Base-by-base conservation (phyloP, 208 protist species). In the Trypanosoma cruzi region DNA sequence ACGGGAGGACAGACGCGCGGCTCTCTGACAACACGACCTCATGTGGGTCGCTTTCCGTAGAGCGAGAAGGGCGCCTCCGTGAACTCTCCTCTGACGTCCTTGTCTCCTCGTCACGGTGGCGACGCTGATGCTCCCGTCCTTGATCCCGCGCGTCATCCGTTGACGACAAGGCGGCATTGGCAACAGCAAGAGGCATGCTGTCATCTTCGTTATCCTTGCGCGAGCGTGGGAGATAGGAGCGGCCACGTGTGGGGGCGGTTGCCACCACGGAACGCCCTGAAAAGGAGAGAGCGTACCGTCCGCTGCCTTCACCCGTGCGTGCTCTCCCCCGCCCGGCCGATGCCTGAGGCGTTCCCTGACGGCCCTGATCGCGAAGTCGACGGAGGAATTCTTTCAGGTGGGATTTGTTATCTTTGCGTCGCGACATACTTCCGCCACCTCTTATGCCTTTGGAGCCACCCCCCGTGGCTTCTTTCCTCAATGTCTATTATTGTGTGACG, bases 331-430 rank as follows among this genome's bases (percentile, higher is more conserved):
- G 36, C 42, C 8, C 42, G 6, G 1, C 28, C 24, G 54, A n/a
- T 11, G 54, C 22, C 28, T 22, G 3, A 3, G 8, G 1, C 11
- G n/a, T 50, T 3, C 34, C 22, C 18, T 34, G 24, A 16, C 22
- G 1, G 49, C 18, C 44, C 10, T 26, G 49, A 3, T 24, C 22
- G 36, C 46, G 18, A 13, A 67, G 62, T 24, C 49, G 46, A 37
- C n/a, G 44, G 22, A 67, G 56, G 22, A 67, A 67, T 14, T 67
- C 29, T 5, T 1, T 71, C 16, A 67, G 28, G 29, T 54, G 49
- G 14, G 44, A 55, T 28, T 55, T 67, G n/a, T 46, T 26, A 28
- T 67, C 62, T 31, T 6, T 40, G 20, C 62, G 62, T 11, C 62
- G 46, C 31, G 62, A 67, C 62, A 67, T 63, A 3, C 16, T 14